These are phyloP conservation scores for Botryotinia calthae DNA, from an alignment of 2,329 filamentous ascomycete genomes.

Conservation along the genomic window DNA sequence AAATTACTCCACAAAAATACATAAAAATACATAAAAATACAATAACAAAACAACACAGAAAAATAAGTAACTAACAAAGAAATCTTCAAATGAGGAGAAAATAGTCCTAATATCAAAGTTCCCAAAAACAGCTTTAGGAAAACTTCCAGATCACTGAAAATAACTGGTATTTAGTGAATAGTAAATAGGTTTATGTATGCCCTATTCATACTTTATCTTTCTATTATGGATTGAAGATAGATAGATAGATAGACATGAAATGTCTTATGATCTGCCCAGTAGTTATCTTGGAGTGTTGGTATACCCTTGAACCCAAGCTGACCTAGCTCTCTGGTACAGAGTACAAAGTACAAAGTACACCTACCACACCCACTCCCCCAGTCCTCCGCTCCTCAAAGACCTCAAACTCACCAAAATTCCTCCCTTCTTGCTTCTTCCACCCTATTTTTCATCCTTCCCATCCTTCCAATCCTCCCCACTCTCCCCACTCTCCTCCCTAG, in stretches of 20 bases:
- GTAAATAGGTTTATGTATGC: not conserved
- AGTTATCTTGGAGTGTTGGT: rapidly evolving
- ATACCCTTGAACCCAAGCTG: too few relatives aligned
- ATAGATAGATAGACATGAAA: not conserved
- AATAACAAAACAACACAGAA: too few relatives aligned
- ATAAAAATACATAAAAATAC: too few relatives aligned
- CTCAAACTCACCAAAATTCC: too few relatives aligned
- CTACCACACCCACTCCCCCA: too few relatives aligned
- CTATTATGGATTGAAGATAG: not conserved
- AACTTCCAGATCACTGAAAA: not conserved
- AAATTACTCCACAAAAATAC: too few relatives aligned
- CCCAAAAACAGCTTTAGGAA: rapidly evolving
- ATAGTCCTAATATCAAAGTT: rapidly evolving
- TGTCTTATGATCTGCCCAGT: not conserved
- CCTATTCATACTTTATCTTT: not conserved
- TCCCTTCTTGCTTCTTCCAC: too few relatives aligned
- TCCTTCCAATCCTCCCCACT: not conserved
- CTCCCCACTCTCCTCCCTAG: too few relatives aligned
- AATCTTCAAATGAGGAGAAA: not conserved
- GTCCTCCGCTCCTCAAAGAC: too few relatives aligned
- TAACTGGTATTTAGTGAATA: rapidly evolving
- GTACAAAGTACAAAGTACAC: too few relatives aligned
- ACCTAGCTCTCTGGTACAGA: too few relatives aligned
- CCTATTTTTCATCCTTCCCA: not conserved
- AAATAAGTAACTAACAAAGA: too few relatives aligned